phyloP scores from a whole-genome alignment of 441 rosid species.

The Omphalea diandra region DNA sequence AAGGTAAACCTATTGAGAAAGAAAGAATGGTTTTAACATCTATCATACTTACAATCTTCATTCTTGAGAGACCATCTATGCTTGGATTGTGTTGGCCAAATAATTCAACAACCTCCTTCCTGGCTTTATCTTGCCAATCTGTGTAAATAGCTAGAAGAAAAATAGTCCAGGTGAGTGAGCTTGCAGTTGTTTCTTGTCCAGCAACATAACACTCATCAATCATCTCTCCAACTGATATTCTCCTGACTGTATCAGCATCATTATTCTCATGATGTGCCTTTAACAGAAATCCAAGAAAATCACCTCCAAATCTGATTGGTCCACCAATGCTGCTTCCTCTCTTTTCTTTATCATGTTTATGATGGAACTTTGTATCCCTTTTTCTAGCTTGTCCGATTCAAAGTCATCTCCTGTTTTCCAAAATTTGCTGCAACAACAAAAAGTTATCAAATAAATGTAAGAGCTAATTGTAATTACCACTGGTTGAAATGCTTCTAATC shows the following conservation, averaged over 20 bases:
- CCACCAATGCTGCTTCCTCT: conserved; percentile 20
- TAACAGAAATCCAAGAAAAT: conserved; percentile 24
- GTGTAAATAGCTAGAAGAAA: conserved; percentile 37
- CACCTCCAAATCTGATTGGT: conserved; percentile 17
- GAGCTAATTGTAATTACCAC: no score
- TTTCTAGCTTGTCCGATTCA: conserved; percentile 23
- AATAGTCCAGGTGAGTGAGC: conserved; percentile 38
- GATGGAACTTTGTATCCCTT: conserved; percentile 17
- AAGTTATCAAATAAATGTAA: not conserved
- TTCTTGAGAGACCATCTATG: conserved; percentile 11
- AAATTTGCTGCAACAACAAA: conserved; percentile 13
- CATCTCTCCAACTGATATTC: conserved; percentile 27
- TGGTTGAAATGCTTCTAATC: no score
- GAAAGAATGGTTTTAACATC: not conserved
- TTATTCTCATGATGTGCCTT: conserved; percentile 26
- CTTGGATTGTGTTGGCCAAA: conserved; percentile 9
- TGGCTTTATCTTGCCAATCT: conserved; percentile 50
- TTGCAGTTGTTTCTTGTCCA: conserved; percentile 43
- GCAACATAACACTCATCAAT: conserved; percentile 46
- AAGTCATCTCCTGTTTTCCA: not conserved
- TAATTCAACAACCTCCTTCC: conserved; percentile 33
- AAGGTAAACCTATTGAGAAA: no score
- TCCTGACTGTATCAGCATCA: conserved; percentile 15
- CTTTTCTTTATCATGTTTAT: conserved; percentile 24
- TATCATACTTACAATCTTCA: conserved; percentile 19